These are phyloP conservation scores for Diaporthe ilicicola DNA, from an alignment of 2,329 filamentous ascomycete genomes.

Conservation along the genomic window DNA sequence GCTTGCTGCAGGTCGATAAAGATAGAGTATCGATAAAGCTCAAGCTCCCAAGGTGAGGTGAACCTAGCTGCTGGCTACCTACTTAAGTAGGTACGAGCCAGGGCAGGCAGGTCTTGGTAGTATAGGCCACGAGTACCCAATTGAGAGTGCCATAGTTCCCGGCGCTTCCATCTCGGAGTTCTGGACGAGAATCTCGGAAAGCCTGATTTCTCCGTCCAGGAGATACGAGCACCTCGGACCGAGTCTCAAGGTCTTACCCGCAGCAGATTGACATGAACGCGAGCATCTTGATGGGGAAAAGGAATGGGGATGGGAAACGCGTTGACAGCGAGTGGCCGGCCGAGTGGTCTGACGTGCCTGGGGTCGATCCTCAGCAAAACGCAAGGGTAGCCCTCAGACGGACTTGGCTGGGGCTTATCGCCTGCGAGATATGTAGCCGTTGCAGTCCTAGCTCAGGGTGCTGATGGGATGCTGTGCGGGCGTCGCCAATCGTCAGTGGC, in stretches of 20 bases:
- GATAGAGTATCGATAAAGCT: slow-evolving; percentile 33
- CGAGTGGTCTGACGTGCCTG: slow-evolving; percentile 13
- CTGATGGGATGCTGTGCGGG: neutral
- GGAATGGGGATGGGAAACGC: neutral
- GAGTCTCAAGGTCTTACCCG: slow-evolving; percentile 7
- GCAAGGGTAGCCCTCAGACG: slow-evolving; percentile 2
- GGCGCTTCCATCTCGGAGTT: neutral
- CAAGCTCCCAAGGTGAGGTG: slow-evolving; percentile 17
- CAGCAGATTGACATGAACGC: neutral
- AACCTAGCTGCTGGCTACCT: neutral
- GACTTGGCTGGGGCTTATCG: slow-evolving; percentile 26
- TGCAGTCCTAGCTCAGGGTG: slow-evolving; percentile 21
- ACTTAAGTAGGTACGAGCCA: neutral
- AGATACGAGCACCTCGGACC: slow-evolving; percentile 10
- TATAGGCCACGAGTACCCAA: neutral
- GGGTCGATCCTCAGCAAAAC: slow-evolving; percentile 7
- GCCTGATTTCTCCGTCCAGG: slow-evolving; percentile 8
- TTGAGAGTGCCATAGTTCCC: neutral
- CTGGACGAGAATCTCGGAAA: neutral
- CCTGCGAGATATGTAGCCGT: slow-evolving; percentile 32
- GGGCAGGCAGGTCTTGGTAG: neutral
- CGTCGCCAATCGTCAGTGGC: neutral
- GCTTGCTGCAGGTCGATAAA: slow-evolving; percentile 26
- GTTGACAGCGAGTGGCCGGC: slow-evolving; percentile 18
- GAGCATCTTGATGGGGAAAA: neutral